These are phyloP conservation scores for Globisporangium spiculum DNA, from an alignment of 352 stramenopile species.

Conservation along the genomic window DNA sequence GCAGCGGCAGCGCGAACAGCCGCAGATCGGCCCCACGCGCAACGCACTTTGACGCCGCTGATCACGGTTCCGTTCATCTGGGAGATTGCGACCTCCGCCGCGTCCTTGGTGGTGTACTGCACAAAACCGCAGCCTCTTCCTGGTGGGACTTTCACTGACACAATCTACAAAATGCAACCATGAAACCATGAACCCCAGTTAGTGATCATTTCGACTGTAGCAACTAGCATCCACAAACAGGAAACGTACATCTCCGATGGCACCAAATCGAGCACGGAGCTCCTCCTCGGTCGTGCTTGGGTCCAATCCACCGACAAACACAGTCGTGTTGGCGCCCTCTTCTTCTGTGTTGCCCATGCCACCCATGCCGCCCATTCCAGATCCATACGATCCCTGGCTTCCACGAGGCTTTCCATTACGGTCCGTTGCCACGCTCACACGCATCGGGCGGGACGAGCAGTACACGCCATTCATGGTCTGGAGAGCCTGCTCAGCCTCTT, in stretches of 20 bases:
- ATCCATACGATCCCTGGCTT: constrained; percentile 19
- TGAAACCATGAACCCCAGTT: background rate
- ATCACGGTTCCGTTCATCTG: constrained; percentile 89
- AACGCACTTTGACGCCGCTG: constrained; percentile 77
- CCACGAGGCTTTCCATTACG: constrained; percentile 49
- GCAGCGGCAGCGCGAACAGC: constrained; percentile 37
- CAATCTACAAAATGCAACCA: constrained; percentile 35
- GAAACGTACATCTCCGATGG: constrained; percentile 68
- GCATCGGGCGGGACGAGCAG: constrained; percentile 86
- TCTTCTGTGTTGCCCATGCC: constrained; percentile 31
- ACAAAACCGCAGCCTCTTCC: constrained; percentile 91
- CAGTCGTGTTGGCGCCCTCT: constrained; percentile 84
- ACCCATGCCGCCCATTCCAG: constrained; percentile 8
- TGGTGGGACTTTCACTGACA: constrained; percentile 81
- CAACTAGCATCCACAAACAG: background rate
- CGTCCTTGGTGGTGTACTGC: constrained; percentile 79
- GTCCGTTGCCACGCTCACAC: constrained; percentile 88
- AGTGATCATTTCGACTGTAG: background rate
- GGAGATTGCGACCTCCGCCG: constrained; percentile 82
- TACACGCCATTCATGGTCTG: constrained; percentile 90
- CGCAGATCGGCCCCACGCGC: constrained; percentile 85
- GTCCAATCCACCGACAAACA: constrained; percentile 90
- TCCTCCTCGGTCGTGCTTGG: constrained; percentile 81
- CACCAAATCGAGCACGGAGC: constrained; percentile 73
- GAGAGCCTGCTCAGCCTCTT: constrained; percentile 85